These are phyloP conservation scores for Acorus calamus DNA, from an alignment of 106 monocot genomes.

Conservation along the genomic window DNA sequence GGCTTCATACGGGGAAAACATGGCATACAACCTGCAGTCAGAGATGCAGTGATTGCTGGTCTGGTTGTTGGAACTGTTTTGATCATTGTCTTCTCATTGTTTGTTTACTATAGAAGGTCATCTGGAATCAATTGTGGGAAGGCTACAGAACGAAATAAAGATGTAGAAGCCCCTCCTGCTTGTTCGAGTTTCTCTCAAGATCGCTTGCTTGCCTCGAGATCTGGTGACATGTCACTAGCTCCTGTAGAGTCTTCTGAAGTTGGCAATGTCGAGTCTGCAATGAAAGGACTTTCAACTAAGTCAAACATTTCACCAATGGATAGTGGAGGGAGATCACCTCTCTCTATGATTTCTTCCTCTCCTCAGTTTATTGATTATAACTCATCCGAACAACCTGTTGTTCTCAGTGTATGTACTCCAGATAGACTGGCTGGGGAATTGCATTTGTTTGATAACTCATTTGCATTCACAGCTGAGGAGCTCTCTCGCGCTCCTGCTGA, in stretches of 20 bases:
- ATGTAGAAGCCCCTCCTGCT: constrained; percentile 10
- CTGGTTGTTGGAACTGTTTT: constrained; percentile 16
- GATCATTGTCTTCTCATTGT: constrained; percentile 30
- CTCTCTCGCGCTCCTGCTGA: constrained; percentile 79
- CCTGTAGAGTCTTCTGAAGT: constrained; percentile 15
- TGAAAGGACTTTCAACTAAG: constrained; percentile 4
- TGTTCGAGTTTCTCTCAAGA: constrained; percentile 24
- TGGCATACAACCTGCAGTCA: constrained; percentile 28
- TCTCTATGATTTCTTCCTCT: constrained; percentile 29
- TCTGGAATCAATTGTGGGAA: constrained; percentile 6
- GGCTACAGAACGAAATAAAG: constrained; percentile 12
- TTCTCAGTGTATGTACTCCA: constrained; percentile 43
- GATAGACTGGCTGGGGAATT: constrained; percentile 68
- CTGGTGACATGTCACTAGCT: constrained; percentile 5
- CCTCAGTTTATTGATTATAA: constrained; percentile 16
- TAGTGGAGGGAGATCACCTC: constrained; percentile 8
- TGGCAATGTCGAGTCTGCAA: constrained; percentile 5
- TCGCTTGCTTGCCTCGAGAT: constrained; percentile 18
- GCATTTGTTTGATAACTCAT: constrained; percentile 53
- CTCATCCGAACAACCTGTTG: constrained; percentile 9
- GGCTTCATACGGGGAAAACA: constrained; percentile 4
- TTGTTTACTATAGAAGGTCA: constrained; percentile 31
- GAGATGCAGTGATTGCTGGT: constrained; percentile 37
- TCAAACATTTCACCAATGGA: constrained; percentile 3
- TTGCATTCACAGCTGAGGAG: constrained; percentile 51